These are phyloP conservation scores for Torulaspora maleeae DNA, from an alignment of 805 yeast species.

Conservation along the genomic window DNA sequence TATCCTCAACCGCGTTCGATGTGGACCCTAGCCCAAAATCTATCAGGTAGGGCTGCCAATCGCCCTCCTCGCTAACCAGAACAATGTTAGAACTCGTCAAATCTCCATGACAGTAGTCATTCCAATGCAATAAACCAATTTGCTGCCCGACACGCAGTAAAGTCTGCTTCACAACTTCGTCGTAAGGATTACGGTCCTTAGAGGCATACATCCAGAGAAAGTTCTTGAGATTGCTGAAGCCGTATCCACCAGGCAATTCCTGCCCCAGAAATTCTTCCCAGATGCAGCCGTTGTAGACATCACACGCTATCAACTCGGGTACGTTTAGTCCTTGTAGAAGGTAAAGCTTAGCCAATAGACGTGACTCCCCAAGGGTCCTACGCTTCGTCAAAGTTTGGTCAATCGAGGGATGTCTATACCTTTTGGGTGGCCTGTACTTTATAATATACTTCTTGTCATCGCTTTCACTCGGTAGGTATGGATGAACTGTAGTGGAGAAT, in stretches of 20 bases:
- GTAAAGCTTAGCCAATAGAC: conserved; percentile 57
- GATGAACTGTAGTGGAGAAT: conserved; percentile 58
- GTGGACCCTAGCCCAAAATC: conserved; percentile 89
- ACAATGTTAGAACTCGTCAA: conserved; percentile 86
- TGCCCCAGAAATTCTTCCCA: conserved; percentile 84
- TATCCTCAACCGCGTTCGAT: conserved; percentile 76
- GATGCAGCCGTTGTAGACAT: conserved; percentile 69
- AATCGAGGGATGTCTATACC: conserved; percentile 81
- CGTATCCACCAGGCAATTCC: conserved; percentile 44
- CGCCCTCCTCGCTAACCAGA: conserved; percentile 33
- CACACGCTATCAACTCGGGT: conserved; percentile 73
- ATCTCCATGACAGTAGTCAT: conserved; percentile 89
- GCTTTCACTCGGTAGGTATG: conserved; percentile 46
- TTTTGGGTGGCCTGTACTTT: conserved; percentile 83
- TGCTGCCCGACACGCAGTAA: conserved; percentile 56
- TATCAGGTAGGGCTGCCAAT: conserved; percentile 56
- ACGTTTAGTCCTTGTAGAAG: conserved; percentile 50
- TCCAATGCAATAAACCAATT: conserved; percentile 65
- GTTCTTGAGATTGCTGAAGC: conserved; percentile 61
- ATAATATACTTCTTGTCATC: conserved; percentile 48
- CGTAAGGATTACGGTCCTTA: conserved; percentile 31
- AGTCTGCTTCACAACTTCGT: conserved; percentile 40
- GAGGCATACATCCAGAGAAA: conserved; percentile 59
- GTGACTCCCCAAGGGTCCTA: conserved; percentile 80
- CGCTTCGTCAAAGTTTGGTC: conserved; percentile 73